Conservation (phyloP, 2,329 filamentous ascomycete genomes). For the Venturia effusa region DNA sequence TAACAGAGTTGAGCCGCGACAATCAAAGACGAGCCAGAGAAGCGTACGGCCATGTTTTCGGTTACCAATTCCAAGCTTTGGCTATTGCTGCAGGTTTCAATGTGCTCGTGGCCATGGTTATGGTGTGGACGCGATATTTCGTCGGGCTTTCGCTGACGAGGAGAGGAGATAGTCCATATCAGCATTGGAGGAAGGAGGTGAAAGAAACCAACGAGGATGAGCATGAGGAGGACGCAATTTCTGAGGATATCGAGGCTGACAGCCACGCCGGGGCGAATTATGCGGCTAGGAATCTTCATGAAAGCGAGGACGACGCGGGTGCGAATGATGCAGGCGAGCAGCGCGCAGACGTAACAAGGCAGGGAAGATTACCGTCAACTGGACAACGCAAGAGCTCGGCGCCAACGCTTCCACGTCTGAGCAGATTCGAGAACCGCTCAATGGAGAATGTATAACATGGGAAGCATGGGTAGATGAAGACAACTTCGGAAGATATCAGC, state of each 20-base stretch:
- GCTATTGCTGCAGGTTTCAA: not conserved
- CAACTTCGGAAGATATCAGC: not conserved
- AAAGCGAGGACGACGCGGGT: no score
- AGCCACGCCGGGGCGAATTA: not conserved
- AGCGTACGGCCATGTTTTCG: not conserved
- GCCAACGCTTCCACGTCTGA: not conserved
- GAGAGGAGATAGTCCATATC: not conserved
- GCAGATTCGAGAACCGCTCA: not conserved
- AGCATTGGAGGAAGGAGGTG: not conserved
- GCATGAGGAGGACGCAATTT: not conserved
- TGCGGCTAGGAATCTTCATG: not conserved
- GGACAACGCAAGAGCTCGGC: not conserved
- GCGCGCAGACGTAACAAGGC: not conserved
- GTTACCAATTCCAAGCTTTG: not conserved
- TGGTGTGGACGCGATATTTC: conserved; percentile 3
- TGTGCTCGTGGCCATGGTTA: not conserved
- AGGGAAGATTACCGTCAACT: not conserved
- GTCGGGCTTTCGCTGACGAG: not conserved
- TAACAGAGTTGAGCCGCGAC: not conserved
- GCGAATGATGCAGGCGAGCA: not conserved
- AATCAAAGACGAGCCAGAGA: not conserved
- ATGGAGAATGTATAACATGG: not conserved
- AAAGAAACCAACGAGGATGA: not conserved
- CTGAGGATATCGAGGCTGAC: not conserved
- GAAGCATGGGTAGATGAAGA: not conserved